These are phyloP conservation scores for Metschnikowia matae DNA, from an alignment of 805 yeast genomes.

Conservation along the genomic window DNA sequence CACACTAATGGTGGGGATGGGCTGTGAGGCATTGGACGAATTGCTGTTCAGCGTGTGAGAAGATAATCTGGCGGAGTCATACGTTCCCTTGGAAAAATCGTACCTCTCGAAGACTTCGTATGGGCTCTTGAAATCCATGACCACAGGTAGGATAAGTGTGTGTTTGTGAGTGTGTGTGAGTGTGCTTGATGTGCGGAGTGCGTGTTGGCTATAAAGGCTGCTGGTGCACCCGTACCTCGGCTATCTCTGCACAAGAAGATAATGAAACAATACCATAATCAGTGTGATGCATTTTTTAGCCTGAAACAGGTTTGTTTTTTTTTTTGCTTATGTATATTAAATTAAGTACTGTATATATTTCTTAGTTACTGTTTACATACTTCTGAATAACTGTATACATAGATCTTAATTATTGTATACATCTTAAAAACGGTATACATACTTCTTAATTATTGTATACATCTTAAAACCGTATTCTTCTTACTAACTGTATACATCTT, in stretches of 20 bases:
- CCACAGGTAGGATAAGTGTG: background rate
- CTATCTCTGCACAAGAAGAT: background rate
- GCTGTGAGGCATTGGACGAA: background rate
- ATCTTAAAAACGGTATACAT: too few species aligned
- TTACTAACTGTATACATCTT: too few species aligned
- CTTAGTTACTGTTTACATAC: too few species aligned
- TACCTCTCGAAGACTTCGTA: constrained; percentile 1
- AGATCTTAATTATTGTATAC: too few species aligned
- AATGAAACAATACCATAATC: too few species aligned
- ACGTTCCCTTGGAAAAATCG: background rate
- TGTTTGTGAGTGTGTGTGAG: background rate
- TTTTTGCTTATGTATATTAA: too few species aligned
- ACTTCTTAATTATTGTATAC: too few species aligned
- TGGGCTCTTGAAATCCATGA: constrained; percentile 3
- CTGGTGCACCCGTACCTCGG: constrained; percentile 1
- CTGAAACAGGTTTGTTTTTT: too few species aligned
- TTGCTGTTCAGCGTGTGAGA: background rate
- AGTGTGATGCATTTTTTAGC: too few species aligned
- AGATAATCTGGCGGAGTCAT: background rate
- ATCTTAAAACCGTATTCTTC: too few species aligned
- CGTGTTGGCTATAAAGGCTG: background rate
- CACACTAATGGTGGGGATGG: constrained; percentile 30
- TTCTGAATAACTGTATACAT: too few species aligned
- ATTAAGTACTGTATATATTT: too few species aligned
- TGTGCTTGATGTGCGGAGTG: background rate